Conservation (phyloP, 2,329 filamentous ascomycete species). For the Aspergillus fumigatiaffinis region DNA sequence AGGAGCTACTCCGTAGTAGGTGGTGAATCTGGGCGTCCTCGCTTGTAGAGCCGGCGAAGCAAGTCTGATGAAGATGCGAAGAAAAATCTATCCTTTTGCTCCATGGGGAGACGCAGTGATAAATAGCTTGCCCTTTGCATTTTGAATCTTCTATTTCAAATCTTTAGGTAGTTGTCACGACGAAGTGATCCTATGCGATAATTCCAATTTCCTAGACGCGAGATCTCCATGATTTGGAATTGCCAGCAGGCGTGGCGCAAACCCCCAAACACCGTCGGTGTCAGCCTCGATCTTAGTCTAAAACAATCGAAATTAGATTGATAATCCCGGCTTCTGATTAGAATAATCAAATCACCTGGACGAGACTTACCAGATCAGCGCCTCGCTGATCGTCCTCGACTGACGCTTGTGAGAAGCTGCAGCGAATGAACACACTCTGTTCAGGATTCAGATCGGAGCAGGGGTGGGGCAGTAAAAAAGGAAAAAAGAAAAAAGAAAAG, state of each 20-base stretch:
- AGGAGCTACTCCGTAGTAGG: background rate
- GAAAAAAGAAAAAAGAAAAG: background rate
- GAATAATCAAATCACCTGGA: background rate
- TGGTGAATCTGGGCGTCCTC: background rate
- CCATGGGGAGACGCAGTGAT: background rate
- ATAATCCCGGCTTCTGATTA: background rate
- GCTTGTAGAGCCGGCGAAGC: background rate
- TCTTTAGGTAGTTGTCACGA: background rate
- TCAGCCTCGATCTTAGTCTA: background rate
- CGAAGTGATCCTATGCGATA: background rate
- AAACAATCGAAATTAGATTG: background rate
- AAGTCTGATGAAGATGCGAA: background rate
- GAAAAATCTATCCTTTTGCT: background rate
- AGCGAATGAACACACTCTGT: background rate
- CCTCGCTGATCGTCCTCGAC: background rate
- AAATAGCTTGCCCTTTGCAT: background rate
- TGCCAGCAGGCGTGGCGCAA: constrained; percentile 16
- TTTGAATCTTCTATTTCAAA: background rate
- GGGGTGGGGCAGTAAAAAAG: background rate
- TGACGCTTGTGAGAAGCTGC: background rate
- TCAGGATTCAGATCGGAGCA: background rate
- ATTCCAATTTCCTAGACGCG: constrained; percentile 11
- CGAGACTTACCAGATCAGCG: background rate
- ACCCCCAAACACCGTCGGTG: constrained; percentile 1
- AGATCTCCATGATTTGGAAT: constrained; percentile 22